Evolutionary conservation across 768 basidiomycete species (phyloP).

Genomic region (Phaeotremella fagi): DNA sequence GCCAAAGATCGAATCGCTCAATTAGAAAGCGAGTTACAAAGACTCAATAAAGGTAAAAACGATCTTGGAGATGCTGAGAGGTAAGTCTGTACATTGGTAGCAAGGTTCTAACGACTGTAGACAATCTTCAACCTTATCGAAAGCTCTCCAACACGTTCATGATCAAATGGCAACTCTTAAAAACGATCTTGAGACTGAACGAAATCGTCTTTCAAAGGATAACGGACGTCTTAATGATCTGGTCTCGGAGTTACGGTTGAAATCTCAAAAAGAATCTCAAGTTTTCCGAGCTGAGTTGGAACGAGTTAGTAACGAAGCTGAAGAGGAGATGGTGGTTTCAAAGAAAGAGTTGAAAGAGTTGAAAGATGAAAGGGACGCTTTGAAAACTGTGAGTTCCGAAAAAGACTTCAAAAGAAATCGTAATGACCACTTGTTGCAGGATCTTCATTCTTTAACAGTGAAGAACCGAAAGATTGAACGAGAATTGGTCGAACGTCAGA

Average conservation of each 20-base stretch:
- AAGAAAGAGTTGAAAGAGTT: conserved; percentile 6
- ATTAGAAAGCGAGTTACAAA: conserved; percentile 36
- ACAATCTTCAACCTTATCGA: conserved; percentile 10
- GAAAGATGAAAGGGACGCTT: conserved; percentile 5
- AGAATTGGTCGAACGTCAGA: conserved; percentile 12
- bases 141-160: conserved; percentile 26
- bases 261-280: conserved; percentile 15
- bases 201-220: conserved; percentile 22
- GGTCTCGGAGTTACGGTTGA: conserved; percentile 18
- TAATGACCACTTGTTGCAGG: conserved; percentile 2
- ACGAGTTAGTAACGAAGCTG: conserved; percentile 13
- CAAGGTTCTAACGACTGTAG: too few species aligned
- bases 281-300: conserved; percentile 23
- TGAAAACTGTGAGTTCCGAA: conserved; percentile 10
- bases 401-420: not conserved
- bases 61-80: conserved; percentile 28
- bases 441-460: not conserved
- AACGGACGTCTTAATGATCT: conserved; percentile 22
- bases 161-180: conserved; percentile 25
- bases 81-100: conserved; percentile 1
- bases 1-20: conserved; percentile 33
- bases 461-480: conserved; percentile 15
- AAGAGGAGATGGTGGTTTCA: conserved; percentile 10
- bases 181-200: conserved; percentile 19
- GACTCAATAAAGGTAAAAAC: conserved; percentile 28